A percentile compares a stretch with the other conserved stretches of the same genome.
Evolutionary conservation across 345 rosid species (phyloP).

Genomic region (Eucalyptus victrix): DNA sequence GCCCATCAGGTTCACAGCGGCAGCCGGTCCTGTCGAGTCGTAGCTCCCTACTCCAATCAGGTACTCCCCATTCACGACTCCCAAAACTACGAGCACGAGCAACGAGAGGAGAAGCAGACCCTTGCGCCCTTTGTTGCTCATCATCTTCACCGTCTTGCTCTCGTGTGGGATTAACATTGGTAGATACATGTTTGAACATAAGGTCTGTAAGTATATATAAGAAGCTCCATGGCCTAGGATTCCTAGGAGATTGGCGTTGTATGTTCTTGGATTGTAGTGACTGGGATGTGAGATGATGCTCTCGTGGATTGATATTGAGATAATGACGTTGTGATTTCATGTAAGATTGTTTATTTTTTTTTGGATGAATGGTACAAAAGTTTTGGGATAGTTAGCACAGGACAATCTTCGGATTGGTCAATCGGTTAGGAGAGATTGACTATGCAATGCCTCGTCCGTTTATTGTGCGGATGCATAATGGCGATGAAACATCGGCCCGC

Average conservation of each 20-base stretch:
- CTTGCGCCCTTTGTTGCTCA: not conserved
- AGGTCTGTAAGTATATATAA: not conserved
- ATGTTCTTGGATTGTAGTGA: not conserved
- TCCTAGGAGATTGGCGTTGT: not conserved
- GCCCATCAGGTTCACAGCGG: conserved; percentile 48
- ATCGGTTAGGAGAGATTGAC: not conserved
- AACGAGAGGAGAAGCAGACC: not conserved
- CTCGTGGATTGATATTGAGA: too few relatives aligned
- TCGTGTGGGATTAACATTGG: not conserved
- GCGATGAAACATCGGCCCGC: not conserved
- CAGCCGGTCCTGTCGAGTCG: conserved; percentile 59
- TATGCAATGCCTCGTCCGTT: not conserved
- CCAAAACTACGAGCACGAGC: not conserved
- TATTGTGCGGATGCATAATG: not conserved
- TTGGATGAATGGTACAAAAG: not conserved
- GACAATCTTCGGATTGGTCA: not conserved
- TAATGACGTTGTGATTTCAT: not conserved
- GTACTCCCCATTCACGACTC: not conserved
- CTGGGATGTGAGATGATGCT: not conserved
- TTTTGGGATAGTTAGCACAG: not conserved
- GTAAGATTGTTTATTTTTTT: too few relatives aligned
- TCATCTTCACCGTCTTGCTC: not conserved
- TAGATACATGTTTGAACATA: too few relatives aligned
- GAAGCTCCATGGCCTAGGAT: not conserved
- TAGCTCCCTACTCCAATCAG: conserved; percentile 53